phyloP scores from a whole-genome alignment of 1,139 yeast genomes.

The Yarrowia galli region DNA sequence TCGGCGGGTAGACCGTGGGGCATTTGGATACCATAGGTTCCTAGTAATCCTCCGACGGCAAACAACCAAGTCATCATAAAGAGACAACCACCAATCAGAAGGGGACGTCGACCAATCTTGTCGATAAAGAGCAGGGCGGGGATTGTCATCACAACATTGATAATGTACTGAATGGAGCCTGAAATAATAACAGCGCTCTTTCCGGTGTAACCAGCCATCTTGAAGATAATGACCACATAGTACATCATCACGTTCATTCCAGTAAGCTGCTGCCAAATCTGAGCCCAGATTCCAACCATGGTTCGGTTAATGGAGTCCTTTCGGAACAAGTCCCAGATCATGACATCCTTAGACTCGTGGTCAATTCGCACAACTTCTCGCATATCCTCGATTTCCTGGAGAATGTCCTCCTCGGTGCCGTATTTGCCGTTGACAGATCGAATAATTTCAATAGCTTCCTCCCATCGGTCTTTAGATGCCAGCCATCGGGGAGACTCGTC shows the following conservation, averaged over 20 bases:
- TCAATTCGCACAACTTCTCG: constrained; percentile 55
- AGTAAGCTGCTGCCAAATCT: constrained; percentile 75
- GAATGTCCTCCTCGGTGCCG: constrained; percentile 60
- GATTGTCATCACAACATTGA: constrained; percentile 53
- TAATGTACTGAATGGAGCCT: constrained; percentile 66
- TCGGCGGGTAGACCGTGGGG: constrained; percentile 39
- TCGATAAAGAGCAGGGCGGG: constrained; percentile 60
- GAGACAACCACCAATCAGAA: constrained; percentile 53
- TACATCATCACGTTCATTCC: constrained; percentile 73
- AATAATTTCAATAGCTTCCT: constrained; percentile 63
- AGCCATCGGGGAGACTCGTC: constrained; percentile 83
- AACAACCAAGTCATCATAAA: constrained; percentile 57
- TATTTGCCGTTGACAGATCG: constrained; percentile 60
- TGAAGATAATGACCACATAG: constrained; percentile 52
- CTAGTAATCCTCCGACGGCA: constrained; percentile 55
- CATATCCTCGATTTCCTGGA: constrained; percentile 65
- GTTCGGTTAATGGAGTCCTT: constrained; percentile 61
- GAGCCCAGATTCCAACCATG: constrained; percentile 62
- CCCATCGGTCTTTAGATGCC: constrained; percentile 70
- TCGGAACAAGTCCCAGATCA: constrained; percentile 58
- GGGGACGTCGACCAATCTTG: constrained; percentile 61
- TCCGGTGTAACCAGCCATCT: constrained; percentile 52
- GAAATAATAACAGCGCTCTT: constrained; percentile 53
- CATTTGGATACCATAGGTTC: constrained; percentile 52
- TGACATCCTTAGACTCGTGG: constrained; percentile 44